Evolutionary conservation across 2,329 filamentous ascomycete species (phyloP), one percentile per base, ranked within the genome.

Genomic region (Colletotrichum tamarilloi): DNA sequence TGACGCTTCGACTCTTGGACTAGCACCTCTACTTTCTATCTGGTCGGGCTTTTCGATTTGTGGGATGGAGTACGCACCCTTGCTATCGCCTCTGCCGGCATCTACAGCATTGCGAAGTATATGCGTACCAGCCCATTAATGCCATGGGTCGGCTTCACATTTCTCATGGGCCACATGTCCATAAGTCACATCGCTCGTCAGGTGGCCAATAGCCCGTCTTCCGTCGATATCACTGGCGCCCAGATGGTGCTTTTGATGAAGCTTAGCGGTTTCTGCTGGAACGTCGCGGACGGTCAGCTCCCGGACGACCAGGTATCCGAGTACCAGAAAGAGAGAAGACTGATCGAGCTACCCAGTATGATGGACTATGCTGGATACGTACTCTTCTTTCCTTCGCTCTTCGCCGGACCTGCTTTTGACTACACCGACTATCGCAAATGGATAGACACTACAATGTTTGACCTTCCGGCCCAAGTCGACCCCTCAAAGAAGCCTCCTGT

Each of bases 161-260:
- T 97, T 80, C 86, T 98, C 70, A 98, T 99, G 96, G 92, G 92
- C 68, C 96, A 99, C 84, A 94, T 98, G 93, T 96, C 95, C 58
- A 82, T 96, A 78, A 97, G 91, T 81, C 97, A 99, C 82, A 92
- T 99, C 75, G 86, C 90, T 71, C 93, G 97, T 52, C 95, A 97
- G 82, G 89, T 92, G 52, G 85, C 89, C 52, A 87, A 93, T 77
- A 88, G 91, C 74, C 90, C 94, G 0, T 87, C 89, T 52, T 83
- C 85, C 1, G 87, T 98, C 72, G 97, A 99, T 81, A 95, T 99
- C 77, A 98, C 96, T 0, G 95, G 93, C 53, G 95, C 96, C 1
- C 97, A 99, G 83, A 99, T 99, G 97, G 97, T 99, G 42, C 85
- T 98, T 77, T 92, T 98, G 75, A 99, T 99, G 95, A 99, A 99